Conservation (phyloP, 75 land plant species). For the Selaginella tamariscina region DNA sequence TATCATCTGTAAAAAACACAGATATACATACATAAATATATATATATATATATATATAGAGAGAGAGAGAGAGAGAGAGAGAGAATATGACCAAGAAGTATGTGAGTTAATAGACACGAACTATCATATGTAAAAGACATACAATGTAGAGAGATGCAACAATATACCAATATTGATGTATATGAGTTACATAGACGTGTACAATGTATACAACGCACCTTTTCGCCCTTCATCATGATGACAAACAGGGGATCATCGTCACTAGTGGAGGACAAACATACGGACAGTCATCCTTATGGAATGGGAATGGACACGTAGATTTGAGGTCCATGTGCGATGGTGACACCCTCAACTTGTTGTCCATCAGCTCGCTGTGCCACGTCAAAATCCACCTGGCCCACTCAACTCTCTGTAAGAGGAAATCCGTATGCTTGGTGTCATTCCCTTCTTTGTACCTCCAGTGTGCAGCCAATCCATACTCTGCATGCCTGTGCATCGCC, state of each 20-base stretch:
- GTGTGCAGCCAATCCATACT: constrained; percentile 9
- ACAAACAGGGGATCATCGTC: constrained; percentile 7
- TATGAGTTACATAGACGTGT: no score
- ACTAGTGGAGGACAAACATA: constrained; percentile 3
- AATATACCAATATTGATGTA: no score
- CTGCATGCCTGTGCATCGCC: constrained; percentile 4
- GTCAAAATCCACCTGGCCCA: constrained; percentile 9
- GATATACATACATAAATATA: neutral
- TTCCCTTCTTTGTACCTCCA: constrained; percentile 7
- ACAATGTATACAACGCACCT: neutral
- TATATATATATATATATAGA: neutral
- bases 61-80: no score
- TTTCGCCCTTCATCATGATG: constrained; percentile 7
- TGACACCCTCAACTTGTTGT: neutral
- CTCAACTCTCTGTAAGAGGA: neutral
- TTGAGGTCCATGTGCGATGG: constrained; percentile 5
- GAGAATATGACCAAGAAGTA: no score
- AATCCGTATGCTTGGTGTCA: neutral
- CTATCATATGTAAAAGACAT: neutral
- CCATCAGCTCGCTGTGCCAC: constrained; percentile 8
- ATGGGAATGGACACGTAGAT: constrained; percentile 37
- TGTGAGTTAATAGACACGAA: neutral
- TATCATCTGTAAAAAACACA: neutral
- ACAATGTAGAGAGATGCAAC: neutral
- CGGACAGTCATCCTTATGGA: constrained; percentile 62